Evolutionary conservation across 176 grass and related monocot species (phyloP), one percentile per base, ranked within the genome.

Genomic region (Elymus sibiricus): DNA sequence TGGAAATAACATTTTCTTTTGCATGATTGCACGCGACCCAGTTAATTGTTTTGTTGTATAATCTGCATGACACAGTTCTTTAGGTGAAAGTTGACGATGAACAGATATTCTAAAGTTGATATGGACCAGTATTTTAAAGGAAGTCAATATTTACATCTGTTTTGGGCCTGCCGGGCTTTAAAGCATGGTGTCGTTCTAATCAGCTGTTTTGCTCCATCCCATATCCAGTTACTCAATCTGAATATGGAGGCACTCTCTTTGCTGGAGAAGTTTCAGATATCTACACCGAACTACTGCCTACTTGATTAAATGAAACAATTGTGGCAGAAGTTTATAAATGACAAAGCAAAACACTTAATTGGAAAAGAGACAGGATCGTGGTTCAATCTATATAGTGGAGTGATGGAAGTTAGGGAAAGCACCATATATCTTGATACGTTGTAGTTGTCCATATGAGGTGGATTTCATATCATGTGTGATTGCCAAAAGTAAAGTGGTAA

Each of bases 391-490:
- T 25, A 13, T 43, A 29, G 43, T 77, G 31, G 29, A 77, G 49
- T 58, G 27, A 72, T 14, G 6, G 9, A 59, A 59, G 21, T 21
- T 82, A 82, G 70, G 8, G 17, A 82, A 80, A 82, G 64, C 64
- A 81, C 5, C 31, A 32, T 68, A 42, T 64, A 51, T 56, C 31
- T 37, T 69, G 63, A 43, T 81, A 69, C 38, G 65, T 10, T 64
- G 11, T 78, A 42, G 10, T 22, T 78, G 24, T 67, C 17, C 66
- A 27, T 47, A 69, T 67, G 46, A 31, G 22, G 31, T 82, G 22
- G 46, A 81, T 79, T 74, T 68, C 34, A 66, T 76, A 82, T 76
- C 71, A 5, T 82, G 19, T 77, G 13, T 44, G 51, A 82, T 14
- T 43, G 12, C 46, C 25, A 40, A 81, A 81, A 76, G n/a, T 25